Base-by-base conservation (phyloP, 495 filamentous ascomycete genomes). In the Neurospora sp. region DNA sequence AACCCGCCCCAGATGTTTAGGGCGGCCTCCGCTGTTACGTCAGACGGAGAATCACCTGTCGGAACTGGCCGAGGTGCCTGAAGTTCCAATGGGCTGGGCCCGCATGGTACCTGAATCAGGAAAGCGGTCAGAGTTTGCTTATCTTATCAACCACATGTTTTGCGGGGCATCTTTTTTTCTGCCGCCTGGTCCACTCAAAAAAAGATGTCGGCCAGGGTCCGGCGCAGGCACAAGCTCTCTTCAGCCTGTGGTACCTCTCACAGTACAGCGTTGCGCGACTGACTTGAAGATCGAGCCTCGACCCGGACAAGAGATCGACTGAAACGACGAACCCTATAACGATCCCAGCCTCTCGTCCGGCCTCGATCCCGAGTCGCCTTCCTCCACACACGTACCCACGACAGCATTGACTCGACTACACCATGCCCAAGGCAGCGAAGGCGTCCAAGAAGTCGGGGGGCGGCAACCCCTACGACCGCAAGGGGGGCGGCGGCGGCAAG, bases 401-500 rank as follows among this genome's bases (percentile, higher is more conserved):
- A 74, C 21, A 10, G 11, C 34, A 34, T 66, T 31, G n/a, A 39
- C 71, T 15, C 34, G 24, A 40, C 17, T 6, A 38, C 40, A 76
- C 48, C 34, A 90, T 91, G 89, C 87, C 85, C n/a, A 91, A 91
- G 82, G 83, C 84, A 62, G 54, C 54, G n/a, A 85, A 88, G 74
- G 81, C 84, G 34, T 79, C 84, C 69, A 93, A 92, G 86, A 88
- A 89, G 82, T 88, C 86, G 74, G 83, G 82, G 75, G 84, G 85
- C 31, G 77, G 83, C 66, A 80, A 79, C 38, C 91, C 91, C 4
- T 94, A 93, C 81, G 83, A 86, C 39, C 83, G 80, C 74, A 74
- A 86, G 79, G 73, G 78, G 40, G 7, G 74, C 75, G 43, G 76
- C 78, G 83, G 71, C 81, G 81, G 83, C 34, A 83, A 54, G 70